Percentiles rank a stretch among this genome's conserved stretches.
Conservation (phyloP, 2,329 filamentous ascomycete species). For the Meredithiella fracta region DNA sequence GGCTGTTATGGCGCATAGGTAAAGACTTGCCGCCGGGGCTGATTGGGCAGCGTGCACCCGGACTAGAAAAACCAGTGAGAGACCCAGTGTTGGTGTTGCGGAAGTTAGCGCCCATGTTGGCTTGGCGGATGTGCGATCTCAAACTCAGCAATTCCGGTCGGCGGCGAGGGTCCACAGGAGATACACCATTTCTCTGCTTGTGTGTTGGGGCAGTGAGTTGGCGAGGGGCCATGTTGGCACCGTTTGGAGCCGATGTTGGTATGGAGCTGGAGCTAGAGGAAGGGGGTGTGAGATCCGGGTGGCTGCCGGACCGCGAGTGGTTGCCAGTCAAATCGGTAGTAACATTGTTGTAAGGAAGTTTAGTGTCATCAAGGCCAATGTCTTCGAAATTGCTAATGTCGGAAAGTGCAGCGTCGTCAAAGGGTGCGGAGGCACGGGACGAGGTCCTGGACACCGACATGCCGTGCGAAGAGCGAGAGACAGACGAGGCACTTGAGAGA, state of each 20-base stretch:
- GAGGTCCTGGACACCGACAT: conserved; percentile 74
- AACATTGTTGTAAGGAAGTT: conserved; percentile 16
- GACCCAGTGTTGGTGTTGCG: conserved; percentile 32
- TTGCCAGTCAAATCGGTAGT: conserved; percentile 17
- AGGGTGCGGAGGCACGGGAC: conserved; percentile 65
- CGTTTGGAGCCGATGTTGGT: conserved; percentile 6
- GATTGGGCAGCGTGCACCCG: conserved; percentile 5
- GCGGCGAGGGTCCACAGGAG: conserved; percentile 19
- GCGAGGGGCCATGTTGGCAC: conserved; percentile 10
- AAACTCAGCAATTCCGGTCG: conserved; percentile 24
- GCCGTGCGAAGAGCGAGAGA: conserved; percentile 24
- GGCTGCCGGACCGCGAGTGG: conserved; percentile 19
- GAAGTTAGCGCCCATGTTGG: conserved; percentile 32
- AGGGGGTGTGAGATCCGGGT: conserved; percentile 20
- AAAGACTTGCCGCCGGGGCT: conserved; percentile 12
- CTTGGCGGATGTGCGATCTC: conserved; percentile 28
- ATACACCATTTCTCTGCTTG: conserved; percentile 18
- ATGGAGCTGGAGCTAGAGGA: conserved; percentile 17
- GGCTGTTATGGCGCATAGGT: conserved; percentile 12
- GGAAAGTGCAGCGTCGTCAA: conserved; percentile 54
- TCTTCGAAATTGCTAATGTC: conserved; percentile 83
- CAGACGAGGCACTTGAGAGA: neutral
- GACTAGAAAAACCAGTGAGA: conserved; percentile 19
- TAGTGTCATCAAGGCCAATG: conserved; percentile 62
- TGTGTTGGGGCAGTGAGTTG: conserved; percentile 10